Conservation (phyloP, 2,329 filamentous ascomycete species). For the Dothidotthia symphoricarpi region DNA sequence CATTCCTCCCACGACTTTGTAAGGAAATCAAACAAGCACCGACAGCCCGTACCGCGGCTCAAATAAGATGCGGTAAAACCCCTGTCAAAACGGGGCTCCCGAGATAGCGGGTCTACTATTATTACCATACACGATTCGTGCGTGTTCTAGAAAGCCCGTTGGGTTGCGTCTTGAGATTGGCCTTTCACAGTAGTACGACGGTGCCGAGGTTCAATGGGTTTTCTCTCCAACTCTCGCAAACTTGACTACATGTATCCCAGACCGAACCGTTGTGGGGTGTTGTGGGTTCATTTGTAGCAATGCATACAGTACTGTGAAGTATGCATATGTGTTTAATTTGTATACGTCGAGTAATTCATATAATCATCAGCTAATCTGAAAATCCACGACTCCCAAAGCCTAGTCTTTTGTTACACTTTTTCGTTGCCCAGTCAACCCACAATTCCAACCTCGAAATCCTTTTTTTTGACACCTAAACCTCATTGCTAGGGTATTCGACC, state of each 20-base stretch:
- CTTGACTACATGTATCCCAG: not conserved
- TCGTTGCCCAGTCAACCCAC: not conserved
- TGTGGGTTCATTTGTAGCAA: no score
- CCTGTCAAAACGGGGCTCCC: constrained; percentile 19
- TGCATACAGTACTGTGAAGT: no score
- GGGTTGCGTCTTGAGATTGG: constrained; percentile 14
- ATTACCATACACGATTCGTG: constrained; percentile 11
- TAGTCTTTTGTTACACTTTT: not conserved
- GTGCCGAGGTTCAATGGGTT: constrained; percentile 3
- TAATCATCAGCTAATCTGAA: no score
- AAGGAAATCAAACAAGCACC: no score
- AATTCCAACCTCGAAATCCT: not conserved
- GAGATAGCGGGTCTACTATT: constrained; percentile 12
- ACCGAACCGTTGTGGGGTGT: no score
- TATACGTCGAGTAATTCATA: no score
- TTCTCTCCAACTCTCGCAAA: not conserved
- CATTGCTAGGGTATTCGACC: constrained; percentile 56
- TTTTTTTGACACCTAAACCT: constrained; percentile 28
- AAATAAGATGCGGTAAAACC: constrained; percentile 9
- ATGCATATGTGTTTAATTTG: no score
- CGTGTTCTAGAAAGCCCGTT: constrained; percentile 13
- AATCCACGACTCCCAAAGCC: no score
- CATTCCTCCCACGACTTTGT: no score
- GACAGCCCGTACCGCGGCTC: constrained; percentile 7
- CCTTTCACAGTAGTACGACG: constrained; percentile 1